These are phyloP conservation scores for Saitozyma podzolica DNA, from an alignment of 768 basidiomycete species.

Conservation along the genomic window DNA sequence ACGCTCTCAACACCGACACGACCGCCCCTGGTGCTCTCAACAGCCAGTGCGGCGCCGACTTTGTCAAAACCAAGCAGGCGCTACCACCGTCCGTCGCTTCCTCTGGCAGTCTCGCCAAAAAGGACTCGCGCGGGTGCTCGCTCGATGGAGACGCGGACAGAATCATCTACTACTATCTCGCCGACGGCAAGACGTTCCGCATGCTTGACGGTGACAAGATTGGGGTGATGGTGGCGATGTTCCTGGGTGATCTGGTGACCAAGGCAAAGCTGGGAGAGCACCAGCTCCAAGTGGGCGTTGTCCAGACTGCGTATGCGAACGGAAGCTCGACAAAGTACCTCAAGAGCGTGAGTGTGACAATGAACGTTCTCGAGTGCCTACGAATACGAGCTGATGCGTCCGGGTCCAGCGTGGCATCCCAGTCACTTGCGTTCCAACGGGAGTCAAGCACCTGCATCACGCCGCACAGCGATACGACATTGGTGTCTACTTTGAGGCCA, in stretches of 20 bases:
- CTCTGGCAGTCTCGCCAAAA: slow-evolving; percentile 48
- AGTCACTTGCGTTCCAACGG: slow-evolving; percentile 91
- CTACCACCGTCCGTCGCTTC: slow-evolving; percentile 73
- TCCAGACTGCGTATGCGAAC: slow-evolving; percentile 98
- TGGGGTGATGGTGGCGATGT: slow-evolving; percentile 85
- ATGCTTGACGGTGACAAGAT: slow-evolving; percentile 99
- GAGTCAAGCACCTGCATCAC: slow-evolving; percentile 97
- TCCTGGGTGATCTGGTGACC: slow-evolving; percentile 85
- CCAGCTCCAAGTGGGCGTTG: slow-evolving; percentile 81
- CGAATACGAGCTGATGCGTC: background rate
- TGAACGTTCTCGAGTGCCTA: background rate
- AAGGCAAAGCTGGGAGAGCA: slow-evolving; percentile 74
- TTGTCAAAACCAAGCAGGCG: slow-evolving; percentile 87
- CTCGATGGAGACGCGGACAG: slow-evolving; percentile 97
- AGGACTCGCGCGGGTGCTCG: slow-evolving; percentile 80
- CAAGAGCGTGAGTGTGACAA: slow-evolving; percentile 52
- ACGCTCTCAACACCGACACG: slow-evolving; percentile 69
- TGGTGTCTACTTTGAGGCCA: slow-evolving; percentile 99
- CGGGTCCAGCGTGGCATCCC: slow-evolving; percentile 72
- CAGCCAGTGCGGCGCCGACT: slow-evolving; percentile 88
- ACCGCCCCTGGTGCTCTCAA: slow-evolving; percentile 74
- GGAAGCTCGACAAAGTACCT: slow-evolving; percentile 94
- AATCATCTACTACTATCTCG: slow-evolving; percentile 87
- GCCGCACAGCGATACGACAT: slow-evolving; percentile 91
- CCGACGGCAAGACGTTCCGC: slow-evolving; percentile 60